Evolutionary conservation across 805 yeast genomes (phyloP).

Genomic region (Hanseniaspora guilliermondii): DNA sequence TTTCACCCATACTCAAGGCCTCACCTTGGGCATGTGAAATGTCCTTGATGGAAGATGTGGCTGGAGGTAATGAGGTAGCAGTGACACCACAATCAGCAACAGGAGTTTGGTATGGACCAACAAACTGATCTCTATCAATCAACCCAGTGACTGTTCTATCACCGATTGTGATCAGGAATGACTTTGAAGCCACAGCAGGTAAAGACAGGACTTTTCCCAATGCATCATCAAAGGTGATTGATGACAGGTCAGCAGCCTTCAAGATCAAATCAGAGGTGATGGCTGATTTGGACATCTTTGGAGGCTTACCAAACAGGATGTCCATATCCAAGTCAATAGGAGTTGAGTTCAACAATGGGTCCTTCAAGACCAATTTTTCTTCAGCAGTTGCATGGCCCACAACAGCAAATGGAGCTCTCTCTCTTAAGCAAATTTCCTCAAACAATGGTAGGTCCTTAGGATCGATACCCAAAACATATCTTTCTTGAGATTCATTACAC

Average conservation of each 20-base stretch:
- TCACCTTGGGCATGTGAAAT: slow-evolving; percentile 72
- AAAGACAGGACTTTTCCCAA: slow-evolving; percentile 69
- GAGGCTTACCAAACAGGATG: slow-evolving; percentile 90
- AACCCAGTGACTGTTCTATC: slow-evolving; percentile 96
- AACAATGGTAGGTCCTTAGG: slow-evolving; percentile 62
- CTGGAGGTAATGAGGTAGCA: slow-evolving; percentile 49
- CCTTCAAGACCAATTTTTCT: slow-evolving; percentile 69
- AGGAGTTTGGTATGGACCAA: slow-evolving; percentile 99
- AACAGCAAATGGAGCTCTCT: slow-evolving; percentile 90
- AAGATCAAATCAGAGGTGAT: slow-evolving; percentile 47
- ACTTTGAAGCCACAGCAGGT: slow-evolving; percentile 92
- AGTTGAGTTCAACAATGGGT: slow-evolving; percentile 59
- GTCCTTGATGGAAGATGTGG: slow-evolving; percentile 36
- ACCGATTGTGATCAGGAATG: slow-evolving; percentile 92
- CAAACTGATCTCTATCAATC: slow-evolving; percentile 95
- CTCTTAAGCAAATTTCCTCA: slow-evolving; percentile 75
- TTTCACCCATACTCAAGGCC: slow-evolving; percentile 95
- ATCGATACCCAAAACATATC: slow-evolving; percentile 88
- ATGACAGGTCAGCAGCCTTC: slow-evolving; percentile 27
- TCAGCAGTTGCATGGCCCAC: slow-evolving; percentile 90
- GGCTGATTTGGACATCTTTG: slow-evolving; percentile 77
- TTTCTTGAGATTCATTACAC: slow-evolving; percentile 99
- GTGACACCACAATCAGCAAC: slow-evolving; percentile 98
- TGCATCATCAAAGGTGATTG: slow-evolving; percentile 44
- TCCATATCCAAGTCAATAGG: slow-evolving; percentile 96